Conservation (phyloP, 345 rosid genomes). For the Gynandropsis gynandra region DNA sequence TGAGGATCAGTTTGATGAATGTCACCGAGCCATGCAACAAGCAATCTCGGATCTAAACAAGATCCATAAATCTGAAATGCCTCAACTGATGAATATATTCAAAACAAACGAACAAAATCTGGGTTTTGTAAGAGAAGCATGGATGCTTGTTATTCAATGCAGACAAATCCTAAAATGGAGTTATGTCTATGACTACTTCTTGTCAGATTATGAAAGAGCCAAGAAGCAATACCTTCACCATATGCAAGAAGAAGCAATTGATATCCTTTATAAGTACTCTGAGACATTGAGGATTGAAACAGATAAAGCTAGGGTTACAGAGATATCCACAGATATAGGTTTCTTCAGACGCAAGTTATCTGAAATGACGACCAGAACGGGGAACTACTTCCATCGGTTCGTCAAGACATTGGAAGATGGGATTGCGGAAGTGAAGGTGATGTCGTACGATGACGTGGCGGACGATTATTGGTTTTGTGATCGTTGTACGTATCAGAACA, state of each 20-base stretch:
- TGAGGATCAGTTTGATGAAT: no score
- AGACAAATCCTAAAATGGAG: no score
- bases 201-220: neutral
- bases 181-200: no score
- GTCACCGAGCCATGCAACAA: no score
- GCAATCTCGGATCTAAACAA: no score
- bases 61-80: no score
- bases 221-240: no score
- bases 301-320: neutral
- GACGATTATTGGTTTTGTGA: constrained; percentile 16
- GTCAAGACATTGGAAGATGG: constrained; percentile 14
- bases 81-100: no score
- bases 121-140: no score
- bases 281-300: constrained; percentile 9
- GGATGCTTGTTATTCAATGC: no score
- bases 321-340: neutral
- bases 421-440: constrained; percentile 16
- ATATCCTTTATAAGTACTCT: neutral
- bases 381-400: constrained; percentile 20
- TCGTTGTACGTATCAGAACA: constrained; percentile 19
- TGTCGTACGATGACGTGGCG: constrained; percentile 2
- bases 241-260: neutral
- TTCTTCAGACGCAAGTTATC: neutral
- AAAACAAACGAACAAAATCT: no score
- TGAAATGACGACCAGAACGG: neutral